phyloP scores from a whole-genome alignment of 1,139 yeast species.

The Dujonia santamariae region DNA sequence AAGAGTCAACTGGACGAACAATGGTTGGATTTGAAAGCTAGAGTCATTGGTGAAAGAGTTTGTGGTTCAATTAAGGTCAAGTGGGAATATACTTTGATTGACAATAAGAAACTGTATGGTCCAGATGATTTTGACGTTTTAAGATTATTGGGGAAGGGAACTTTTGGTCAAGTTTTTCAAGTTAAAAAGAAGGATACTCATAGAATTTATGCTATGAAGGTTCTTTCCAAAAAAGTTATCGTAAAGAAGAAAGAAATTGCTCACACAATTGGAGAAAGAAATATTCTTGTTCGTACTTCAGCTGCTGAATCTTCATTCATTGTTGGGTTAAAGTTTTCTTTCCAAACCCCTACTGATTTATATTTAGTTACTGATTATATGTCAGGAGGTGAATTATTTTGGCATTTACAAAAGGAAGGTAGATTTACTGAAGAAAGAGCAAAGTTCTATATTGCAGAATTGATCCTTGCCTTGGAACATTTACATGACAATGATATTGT shows the following conservation, averaged over 20 bases:
- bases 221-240: slow-evolving; percentile 86
- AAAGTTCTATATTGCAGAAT: slow-evolving; percentile 92
- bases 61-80: slow-evolving; percentile 73
- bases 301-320: slow-evolving; percentile 85
- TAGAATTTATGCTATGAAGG: slow-evolving; percentile 95
- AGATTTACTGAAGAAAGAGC: slow-evolving; percentile 91
- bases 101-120: slow-evolving; percentile 74
- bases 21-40: slow-evolving; percentile 74
- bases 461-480: slow-evolving; percentile 87
- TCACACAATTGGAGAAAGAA: slow-evolving; percentile 95
- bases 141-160: slow-evolving; percentile 89
- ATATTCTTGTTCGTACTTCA: slow-evolving; percentile 84
- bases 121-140: slow-evolving; percentile 93
- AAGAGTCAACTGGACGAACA: slow-evolving; percentile 39
- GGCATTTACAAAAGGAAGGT: slow-evolving; percentile 97
- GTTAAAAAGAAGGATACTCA: slow-evolving; percentile 86
- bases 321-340: slow-evolving; percentile 91
- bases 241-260: slow-evolving; percentile 96
- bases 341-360: slow-evolving; percentile 89
- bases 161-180: slow-evolving; percentile 96
- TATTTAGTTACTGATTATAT: slow-evolving; percentile 94
- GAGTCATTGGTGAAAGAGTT: slow-evolving; percentile 74
- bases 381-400: slow-evolving; percentile 97
- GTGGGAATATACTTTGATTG: slow-evolving; percentile 65
- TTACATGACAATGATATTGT: slow-evolving; percentile 91